Evolutionary conservation across 2,329 filamentous ascomycete species (phyloP), one percentile per base, ranked within the genome.

Genomic region (Aspergillus sp.): DNA sequence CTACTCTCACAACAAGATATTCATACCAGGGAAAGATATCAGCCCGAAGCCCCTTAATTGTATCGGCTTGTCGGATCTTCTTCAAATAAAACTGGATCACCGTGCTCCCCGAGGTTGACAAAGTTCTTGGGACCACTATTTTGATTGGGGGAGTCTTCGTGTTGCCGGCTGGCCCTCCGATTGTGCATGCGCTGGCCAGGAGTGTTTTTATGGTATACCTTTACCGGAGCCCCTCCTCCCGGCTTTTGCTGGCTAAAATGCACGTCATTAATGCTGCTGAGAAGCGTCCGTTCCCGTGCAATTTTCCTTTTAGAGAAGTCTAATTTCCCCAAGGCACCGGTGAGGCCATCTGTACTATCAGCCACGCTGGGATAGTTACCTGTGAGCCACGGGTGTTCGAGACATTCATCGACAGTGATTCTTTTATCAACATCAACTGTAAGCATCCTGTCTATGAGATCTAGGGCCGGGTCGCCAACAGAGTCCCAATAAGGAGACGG

Each of bases 401-500:
- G 82, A 70, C 95, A 98, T 67, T 96, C 87, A 63, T 98, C 93
- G 59, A 99, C 87, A 0, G 90, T 93, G 73, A 90, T 93, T 49
- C 95, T 87, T 73, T 88, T 85, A 27, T 91, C 86, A 2, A 91
- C 88, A 63, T 97, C 88, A 35, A 97, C 92, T 2, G 90, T 90
- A 51, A 99, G 84, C 95, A 99, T 99, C 43, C 84, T 84, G 73
- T 99, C 95, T 64, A 99, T 98, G 35, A 99, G 82, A 65, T 98
- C 92, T 53, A 99, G 81, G 7, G 93, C 95, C 55, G 89, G 84
- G 64, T 98, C 93, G 68, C 90, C 88, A 31, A 96, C 87, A 2
- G 87, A 85, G 73, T 96, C 91, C 92, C 92, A 99, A 75, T 98
- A 98, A 0, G 95, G 95, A 1, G 91, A 96, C 1, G 95, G 93